Evolutionary conservation across 768 basidiomycete genomes (phyloP), one percentile per base, ranked within the genome.

Genomic region (Gelatoporia subvermispora): DNA sequence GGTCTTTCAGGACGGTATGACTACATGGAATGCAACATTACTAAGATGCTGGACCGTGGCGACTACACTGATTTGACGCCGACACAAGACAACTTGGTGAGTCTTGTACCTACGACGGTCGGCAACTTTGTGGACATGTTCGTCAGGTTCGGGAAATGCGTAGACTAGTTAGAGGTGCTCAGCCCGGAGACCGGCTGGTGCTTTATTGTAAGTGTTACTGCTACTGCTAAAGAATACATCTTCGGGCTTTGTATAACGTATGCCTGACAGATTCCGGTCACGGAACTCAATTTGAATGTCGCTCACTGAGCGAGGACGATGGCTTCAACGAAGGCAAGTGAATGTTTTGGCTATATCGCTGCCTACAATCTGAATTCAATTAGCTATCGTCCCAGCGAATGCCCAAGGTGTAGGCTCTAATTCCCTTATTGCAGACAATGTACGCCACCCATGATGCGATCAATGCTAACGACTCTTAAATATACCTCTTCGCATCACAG

Each of bases 181-280:
- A 28, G 5, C 45, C 47, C 3, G 43, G 45, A 9, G 59, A 60
- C 35, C 37, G 20, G 3, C 51, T 60, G 8, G 49, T 60, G 17
- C 53, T 58, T 21, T 46, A 41, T 15, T 60, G 59, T 58, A 23
- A 22, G 53, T 35, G 18, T 8, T 31, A 31, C 7, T 31, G 5
- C 7, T 16, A 11, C 7, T n/a, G 3, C 17, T 23, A 35, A 17
- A 15, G 15, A 20, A 22, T n/a, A n/a, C n/a, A n/a, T n/a, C n/a
- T n/a, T n/a, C 5, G 16, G 20, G 41, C 13, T 21, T 25, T 8
- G 38, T 35, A 11, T 35, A 23, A 15, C 34, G 18, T 21, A 5
- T 24, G 1, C 35, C 41, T 31, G 5, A 31, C 49, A 31, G 53
- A 55, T 31, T 16, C 51, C 13, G 45, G 51, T n/a, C 45, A 52